Base-by-base conservation (phyloP, 2,329 filamentous ascomycete genomes). In the Clonostachys sp. region DNA sequence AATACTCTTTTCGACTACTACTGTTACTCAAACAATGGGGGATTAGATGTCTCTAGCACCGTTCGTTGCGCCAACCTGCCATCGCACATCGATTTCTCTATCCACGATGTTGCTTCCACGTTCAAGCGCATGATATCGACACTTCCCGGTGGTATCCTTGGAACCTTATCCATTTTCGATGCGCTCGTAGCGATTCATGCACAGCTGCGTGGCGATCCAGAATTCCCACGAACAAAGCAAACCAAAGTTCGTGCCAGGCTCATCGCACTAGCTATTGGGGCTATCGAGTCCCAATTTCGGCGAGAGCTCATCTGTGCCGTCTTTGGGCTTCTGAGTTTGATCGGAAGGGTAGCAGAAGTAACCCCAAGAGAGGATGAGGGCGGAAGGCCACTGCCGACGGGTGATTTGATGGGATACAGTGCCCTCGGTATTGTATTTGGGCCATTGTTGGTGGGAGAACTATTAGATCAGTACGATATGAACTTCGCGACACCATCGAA, bases 61-160 rank as follows among this genome's bases (percentile, higher is more conserved):
- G 79, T 82, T 30, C 72, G 78, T 34, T 78, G 73, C 44, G 75
- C 81, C 6, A 81, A 73, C 39, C 66, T 87, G 2, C 84, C 84
- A 5, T 61, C 64, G 3, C 81, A 86, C 54, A 80, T 87, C 50
- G 72, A 73, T 36, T 77, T 71, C 42, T 73, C 77, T 7, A 70
- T 81, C 5, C 81, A 87, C 51, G 84, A 87, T 62, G 77, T 87
- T 33, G 83, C 83, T 3, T 83, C 81, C 3, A 74, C 80, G 1
- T 86, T 88, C 63, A 87, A 87, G 56, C 76, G 73, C 12, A 69
- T 88, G n/a, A 66, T 88, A 1, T 73, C 75, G 0, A 78, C 78
- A 1, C 60, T 88, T 1, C 83, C 83, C 0, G 83, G 83, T 0
- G 84, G 84, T 0, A 81, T 88, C 39, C 65, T 88, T 1, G 84